Conservation (phyloP, 2,329 filamentous ascomycete species). For the Ciborinia camelliae region DNA sequence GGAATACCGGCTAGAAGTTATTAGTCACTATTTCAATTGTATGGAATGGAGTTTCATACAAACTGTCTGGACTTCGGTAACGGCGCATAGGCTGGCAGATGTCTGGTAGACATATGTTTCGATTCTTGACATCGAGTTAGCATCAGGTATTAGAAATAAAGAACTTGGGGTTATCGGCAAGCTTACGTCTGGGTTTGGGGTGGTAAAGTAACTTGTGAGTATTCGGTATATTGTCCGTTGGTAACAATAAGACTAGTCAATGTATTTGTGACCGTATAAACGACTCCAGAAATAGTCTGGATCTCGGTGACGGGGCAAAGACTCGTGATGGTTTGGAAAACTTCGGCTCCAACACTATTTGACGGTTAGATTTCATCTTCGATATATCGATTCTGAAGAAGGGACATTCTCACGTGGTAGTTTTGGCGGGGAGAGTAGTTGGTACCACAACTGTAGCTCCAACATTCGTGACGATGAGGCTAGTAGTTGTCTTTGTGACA, state of each 20-base stretch:
- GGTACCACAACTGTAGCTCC: too few species aligned
- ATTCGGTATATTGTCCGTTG: constrained; percentile 24
- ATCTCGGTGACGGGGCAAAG: constrained; percentile 48
- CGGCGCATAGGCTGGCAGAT: constrained; percentile 44
- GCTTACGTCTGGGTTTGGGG: constrained; percentile 15
- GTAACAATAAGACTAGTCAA: constrained; percentile 27
- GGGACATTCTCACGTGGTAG: constrained; percentile 25
- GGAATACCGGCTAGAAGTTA: constrained; percentile 44
- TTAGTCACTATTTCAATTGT: constrained; percentile 41
- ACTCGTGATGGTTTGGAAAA: constrained; percentile 39
- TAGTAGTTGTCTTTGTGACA: constrained; percentile 28
- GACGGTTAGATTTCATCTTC: neutral
- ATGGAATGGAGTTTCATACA: constrained; percentile 39
- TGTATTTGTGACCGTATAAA: constrained; percentile 36
- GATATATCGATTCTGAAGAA: neutral
- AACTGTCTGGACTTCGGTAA: constrained; percentile 48
- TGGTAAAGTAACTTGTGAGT: constrained; percentile 1
- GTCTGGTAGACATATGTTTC: constrained; percentile 30
- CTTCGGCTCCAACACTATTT: constrained; percentile 21
- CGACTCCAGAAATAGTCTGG: constrained; percentile 44
- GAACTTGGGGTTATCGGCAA: neutral
- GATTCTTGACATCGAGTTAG: constrained; percentile 32
- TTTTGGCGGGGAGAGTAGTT: too few species aligned
- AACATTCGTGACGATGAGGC: constrained; percentile 28
- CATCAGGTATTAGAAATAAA: constrained; percentile 15